Base-by-base conservation (phyloP, 805 yeast species). In the Brettanomyces anomalus region DNA sequence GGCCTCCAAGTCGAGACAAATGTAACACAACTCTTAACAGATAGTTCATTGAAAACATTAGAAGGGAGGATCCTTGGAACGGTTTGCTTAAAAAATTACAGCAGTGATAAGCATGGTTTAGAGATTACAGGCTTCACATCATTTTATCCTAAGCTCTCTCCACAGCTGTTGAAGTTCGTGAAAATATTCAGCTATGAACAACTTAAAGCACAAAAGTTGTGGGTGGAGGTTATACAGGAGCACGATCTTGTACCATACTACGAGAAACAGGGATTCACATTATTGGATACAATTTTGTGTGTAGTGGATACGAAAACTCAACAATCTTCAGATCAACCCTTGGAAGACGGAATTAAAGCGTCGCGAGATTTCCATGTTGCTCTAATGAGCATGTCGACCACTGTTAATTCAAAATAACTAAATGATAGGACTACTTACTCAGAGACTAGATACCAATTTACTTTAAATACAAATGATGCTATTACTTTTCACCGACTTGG, bases 111-210 rank as follows among this genome's bases (percentile, higher is more conserved):
- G 10, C n/a, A 16, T 13, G 51, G 48, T 13, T 53, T 54, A n/a
- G 80, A 74, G 48, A 42, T 77, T 10, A 76, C 83, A 0, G 72
- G 71, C 5, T 70, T 72, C 46, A 70, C 79, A 0, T 74, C 83
- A 0, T 75, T 71, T 44, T 61, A 66, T 50, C 70, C 71, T 17
- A 54, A 57, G n/a, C 41, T 63, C 11, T 53, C 68, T 2, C 42
- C 43, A 4, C 42, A 62, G 11, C 46, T 59, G 48, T 37, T 56
- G 39, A 38, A 42, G 4, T 48, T 47, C 33, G 39, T 49, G 8
- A 56, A 53, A 30, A 18, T 36, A 5, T 48, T 48, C 43, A 44
- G 48, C 3, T 36, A 31, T 8, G n/a, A 32, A 3, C 8, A 44
- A 13, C 30, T 51, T 16, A 31, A 49, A 1, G 53, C 53, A 10